Evolutionary conservation across 192 early-diverging fungal genomes (phyloP).

Genomic region (Coemansia sp.): DNA sequence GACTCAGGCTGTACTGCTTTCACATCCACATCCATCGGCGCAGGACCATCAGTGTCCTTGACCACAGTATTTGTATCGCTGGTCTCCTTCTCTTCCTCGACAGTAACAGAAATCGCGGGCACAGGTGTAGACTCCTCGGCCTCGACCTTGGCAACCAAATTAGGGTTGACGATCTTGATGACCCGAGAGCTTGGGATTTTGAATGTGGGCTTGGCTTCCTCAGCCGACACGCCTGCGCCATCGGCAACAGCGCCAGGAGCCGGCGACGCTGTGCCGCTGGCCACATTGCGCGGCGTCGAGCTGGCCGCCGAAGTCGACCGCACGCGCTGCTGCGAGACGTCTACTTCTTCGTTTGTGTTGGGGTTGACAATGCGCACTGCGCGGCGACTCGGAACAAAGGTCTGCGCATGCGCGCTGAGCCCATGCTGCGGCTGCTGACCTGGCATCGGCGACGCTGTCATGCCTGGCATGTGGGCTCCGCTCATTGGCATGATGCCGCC

Average conservation of each 20-base stretch:
- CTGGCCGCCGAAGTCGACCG: conserved; percentile 42
- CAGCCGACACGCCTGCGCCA: conserved; percentile 17
- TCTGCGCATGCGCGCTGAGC: conserved; percentile 37
- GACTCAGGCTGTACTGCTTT: too few relatives aligned
- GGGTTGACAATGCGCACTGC: conserved; percentile 77
- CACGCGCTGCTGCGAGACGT: conserved; percentile 53
- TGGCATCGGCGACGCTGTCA: conserved; percentile 45
- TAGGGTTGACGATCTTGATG: conserved; percentile 55
- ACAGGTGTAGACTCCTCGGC: conserved; percentile 16
- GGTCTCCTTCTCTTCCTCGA: too few relatives aligned
- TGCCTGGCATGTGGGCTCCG: conserved; percentile 44
- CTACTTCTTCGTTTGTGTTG: conserved; percentile 67
- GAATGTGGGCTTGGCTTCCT: conserved; percentile 41
- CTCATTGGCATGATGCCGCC: conserved; percentile 36
- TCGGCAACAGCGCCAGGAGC: conserved; percentile 32
- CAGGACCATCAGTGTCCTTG: too few relatives aligned
- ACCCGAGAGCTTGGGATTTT: conserved; percentile 44
- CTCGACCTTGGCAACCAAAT: conserved; percentile 16
- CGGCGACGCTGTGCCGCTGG: conserved; percentile 46
- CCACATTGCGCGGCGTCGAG: conserved; percentile 34
- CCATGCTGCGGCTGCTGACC: conserved; percentile 32
- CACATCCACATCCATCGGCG: too few relatives aligned
- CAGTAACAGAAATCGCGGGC: background rate
- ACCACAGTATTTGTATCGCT: too few relatives aligned
- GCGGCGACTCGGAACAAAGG: conserved; percentile 37